Conservation (phyloP, 2,329 filamentous ascomycete genomes). For the Aspergillus caelatus region DNA sequence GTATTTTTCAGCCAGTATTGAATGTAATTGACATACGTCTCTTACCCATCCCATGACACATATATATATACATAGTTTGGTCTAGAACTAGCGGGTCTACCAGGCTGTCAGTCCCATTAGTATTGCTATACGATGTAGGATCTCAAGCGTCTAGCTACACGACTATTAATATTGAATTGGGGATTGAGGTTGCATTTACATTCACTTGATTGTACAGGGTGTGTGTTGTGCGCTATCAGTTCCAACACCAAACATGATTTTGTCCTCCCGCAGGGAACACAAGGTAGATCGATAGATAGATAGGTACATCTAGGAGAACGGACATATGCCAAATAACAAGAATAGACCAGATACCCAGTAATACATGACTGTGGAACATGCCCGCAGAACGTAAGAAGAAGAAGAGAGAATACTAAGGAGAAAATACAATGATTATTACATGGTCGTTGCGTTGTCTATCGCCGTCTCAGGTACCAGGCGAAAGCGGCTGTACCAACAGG, state of each 20-base stretch:
- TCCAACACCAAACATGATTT: slow-evolving; percentile 13
- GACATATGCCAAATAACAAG: slow-evolving; percentile 19
- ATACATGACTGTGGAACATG: slow-evolving; percentile 35
- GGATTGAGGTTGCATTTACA: slow-evolving; percentile 1
- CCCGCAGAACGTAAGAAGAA: slow-evolving; percentile 25
- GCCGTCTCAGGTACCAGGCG: slow-evolving; percentile 88
- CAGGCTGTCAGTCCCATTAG: too few relatives aligned
- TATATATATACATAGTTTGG: not conserved
- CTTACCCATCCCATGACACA: not conserved
- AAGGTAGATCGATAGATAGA: slow-evolving; percentile 12
- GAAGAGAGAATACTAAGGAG: slow-evolving; percentile 15
- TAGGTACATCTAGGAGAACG: slow-evolving; percentile 27
- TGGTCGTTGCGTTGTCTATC: slow-evolving; percentile 53
- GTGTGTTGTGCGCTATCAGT: not conserved
- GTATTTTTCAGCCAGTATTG: slow-evolving; percentile 8
- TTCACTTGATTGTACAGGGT: slow-evolving; percentile 7
- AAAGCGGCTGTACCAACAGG: slow-evolving; percentile 79
- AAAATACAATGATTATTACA: slow-evolving; percentile 13
- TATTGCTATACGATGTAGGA: too few relatives aligned
- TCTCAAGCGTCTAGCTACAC: too few relatives aligned
- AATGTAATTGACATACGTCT: not conserved
- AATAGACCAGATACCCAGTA: slow-evolving; percentile 37
- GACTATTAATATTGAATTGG: not conserved
- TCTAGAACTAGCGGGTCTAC: not conserved
- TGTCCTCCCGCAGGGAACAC: slow-evolving; percentile 16